A percentile compares a stretch with the other conserved stretches of the same genome.
phyloP scores from a whole-genome alignment of 208 protist species.

The Trypanosoma grayi region DNA sequence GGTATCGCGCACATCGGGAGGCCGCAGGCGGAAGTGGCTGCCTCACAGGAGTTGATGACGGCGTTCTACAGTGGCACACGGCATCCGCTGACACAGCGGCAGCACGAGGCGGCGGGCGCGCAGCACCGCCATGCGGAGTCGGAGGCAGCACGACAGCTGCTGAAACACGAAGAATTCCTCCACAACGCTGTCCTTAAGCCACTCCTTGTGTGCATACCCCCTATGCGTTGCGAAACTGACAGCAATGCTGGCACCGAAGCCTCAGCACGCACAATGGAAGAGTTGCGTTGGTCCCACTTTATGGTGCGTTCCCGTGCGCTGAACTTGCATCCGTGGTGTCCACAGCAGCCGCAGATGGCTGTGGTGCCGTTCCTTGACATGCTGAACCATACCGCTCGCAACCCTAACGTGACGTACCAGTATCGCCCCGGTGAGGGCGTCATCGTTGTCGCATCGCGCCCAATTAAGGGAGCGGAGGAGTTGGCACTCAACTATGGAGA shows the following conservation, averaged over 20 bases:
- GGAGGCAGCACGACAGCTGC: slow-evolving; percentile 28
- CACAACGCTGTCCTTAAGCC: slow-evolving; percentile 30
- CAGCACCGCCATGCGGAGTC: slow-evolving; percentile 23
- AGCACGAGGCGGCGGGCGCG: slow-evolving; percentile 35
- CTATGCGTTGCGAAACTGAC: not conserved
- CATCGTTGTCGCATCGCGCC: slow-evolving; percentile 45
- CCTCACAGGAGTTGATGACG: slow-evolving; percentile 41
- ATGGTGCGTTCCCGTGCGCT: slow-evolving; percentile 80
- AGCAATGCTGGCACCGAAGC: not conserved
- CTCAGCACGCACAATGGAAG: slow-evolving; percentile 13
- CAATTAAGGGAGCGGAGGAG: slow-evolving; percentile 62
- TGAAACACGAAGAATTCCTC: slow-evolving; percentile 41
- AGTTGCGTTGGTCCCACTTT: slow-evolving; percentile 79
- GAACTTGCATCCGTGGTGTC: slow-evolving; percentile 34
- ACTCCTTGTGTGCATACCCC: slow-evolving; percentile 25
- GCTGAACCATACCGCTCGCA: slow-evolving; percentile 64
- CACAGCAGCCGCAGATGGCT: slow-evolving; percentile 27
- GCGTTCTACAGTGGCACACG: slow-evolving; percentile 48
- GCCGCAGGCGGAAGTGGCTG: slow-evolving; percentile 47
- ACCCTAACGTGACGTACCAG: slow-evolving; percentile 63
- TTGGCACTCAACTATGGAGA: slow-evolving; percentile 72
- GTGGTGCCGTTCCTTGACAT: slow-evolving; percentile 82
- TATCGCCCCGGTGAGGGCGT: slow-evolving; percentile 29
- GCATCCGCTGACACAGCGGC: slow-evolving; percentile 50
- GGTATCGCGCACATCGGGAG: slow-evolving; percentile 39